Evolutionary conservation across 2,329 filamentous ascomycete species (phyloP).

Genomic region (Macrophomina tecta): DNA sequence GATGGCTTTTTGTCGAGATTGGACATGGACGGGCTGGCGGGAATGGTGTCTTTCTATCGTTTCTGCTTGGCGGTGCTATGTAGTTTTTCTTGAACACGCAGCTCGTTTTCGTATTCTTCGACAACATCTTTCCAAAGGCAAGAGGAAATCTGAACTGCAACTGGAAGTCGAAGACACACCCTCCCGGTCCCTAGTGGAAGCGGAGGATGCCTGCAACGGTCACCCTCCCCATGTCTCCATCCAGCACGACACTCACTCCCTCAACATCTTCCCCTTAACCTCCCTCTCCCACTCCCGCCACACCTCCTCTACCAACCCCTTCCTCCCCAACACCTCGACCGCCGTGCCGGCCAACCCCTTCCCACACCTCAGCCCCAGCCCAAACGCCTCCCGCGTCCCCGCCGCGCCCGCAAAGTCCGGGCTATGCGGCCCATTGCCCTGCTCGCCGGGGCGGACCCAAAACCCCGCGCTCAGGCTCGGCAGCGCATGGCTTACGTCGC

Average conservation of each 20-base stretch:
- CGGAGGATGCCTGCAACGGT: too few relatives aligned
- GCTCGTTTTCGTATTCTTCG: too few relatives aligned
- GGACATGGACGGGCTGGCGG: too few relatives aligned
- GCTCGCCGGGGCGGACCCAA: slow-evolving; percentile 47
- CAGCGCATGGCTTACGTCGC: slow-evolving; percentile 63
- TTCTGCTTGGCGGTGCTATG: too few relatives aligned
- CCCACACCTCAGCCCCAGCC: slow-evolving; percentile 40
- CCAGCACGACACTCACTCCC: not conserved
- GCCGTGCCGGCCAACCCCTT: slow-evolving; percentile 47
- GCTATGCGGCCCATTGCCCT: slow-evolving; percentile 46
- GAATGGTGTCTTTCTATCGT: too few relatives aligned
- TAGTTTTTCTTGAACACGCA: too few relatives aligned
- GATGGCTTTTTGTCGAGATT: too few relatives aligned
- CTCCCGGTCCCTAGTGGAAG: too few relatives aligned
- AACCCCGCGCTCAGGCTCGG: slow-evolving; percentile 62
- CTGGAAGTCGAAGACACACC: too few relatives aligned
- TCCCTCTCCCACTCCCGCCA: slow-evolving; percentile 37
- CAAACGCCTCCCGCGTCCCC: slow-evolving; percentile 45
- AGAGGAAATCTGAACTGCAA: too few relatives aligned
- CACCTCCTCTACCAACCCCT: slow-evolving; percentile 27
- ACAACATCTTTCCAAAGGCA: too few relatives aligned
- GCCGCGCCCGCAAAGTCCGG: slow-evolving; percentile 48
- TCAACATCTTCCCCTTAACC: slow-evolving; percentile 33
- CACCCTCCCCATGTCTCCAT: too few relatives aligned
- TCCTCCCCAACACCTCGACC: slow-evolving; percentile 42